phyloP scores from a whole-genome alignment of 2,329 filamentous ascomycete species.

The Hypoxylon sp. region DNA sequence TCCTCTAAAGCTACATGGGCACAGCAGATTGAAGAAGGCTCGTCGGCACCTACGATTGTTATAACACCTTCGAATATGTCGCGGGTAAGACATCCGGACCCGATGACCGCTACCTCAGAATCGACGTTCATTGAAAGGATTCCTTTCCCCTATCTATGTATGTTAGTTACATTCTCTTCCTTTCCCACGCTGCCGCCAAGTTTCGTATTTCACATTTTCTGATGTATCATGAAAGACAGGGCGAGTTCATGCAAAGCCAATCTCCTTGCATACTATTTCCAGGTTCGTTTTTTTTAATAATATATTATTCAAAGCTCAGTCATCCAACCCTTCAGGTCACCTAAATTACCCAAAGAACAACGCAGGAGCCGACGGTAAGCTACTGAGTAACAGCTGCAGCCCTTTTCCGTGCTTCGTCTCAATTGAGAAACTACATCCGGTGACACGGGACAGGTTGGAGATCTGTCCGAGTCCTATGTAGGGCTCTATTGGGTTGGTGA shows the following conservation, averaged over 20 bases:
- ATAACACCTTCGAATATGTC: neutral
- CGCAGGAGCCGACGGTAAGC: neutral
- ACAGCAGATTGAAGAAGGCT: neutral
- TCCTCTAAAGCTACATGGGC: neutral
- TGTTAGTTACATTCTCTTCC: neutral
- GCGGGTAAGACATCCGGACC: neutral
- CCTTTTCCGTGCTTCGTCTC: slow-evolving; percentile 16
- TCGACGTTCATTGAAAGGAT: neutral
- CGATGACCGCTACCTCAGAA: neutral
- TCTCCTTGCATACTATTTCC: neutral
- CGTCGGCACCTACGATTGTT: neutral
- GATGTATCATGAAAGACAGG: no score
- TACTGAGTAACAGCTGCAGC: neutral
- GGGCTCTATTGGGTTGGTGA: slow-evolving; percentile 10
- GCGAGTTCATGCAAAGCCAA: neutral
- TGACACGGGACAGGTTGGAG: slow-evolving; percentile 29
- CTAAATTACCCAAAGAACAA: neutral
- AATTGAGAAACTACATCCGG: slow-evolving; percentile 20
- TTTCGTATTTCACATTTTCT: neutral
- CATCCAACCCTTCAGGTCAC: neutral
- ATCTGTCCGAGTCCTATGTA: slow-evolving; percentile 10
- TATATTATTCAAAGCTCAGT: neutral
- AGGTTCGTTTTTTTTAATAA: neutral
- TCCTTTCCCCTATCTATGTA: neutral
- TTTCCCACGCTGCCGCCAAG: neutral